Evolutionary conservation across 2,329 filamentous ascomycete genomes (phyloP).

Genomic region (Ophiostoma sp.): DNA sequence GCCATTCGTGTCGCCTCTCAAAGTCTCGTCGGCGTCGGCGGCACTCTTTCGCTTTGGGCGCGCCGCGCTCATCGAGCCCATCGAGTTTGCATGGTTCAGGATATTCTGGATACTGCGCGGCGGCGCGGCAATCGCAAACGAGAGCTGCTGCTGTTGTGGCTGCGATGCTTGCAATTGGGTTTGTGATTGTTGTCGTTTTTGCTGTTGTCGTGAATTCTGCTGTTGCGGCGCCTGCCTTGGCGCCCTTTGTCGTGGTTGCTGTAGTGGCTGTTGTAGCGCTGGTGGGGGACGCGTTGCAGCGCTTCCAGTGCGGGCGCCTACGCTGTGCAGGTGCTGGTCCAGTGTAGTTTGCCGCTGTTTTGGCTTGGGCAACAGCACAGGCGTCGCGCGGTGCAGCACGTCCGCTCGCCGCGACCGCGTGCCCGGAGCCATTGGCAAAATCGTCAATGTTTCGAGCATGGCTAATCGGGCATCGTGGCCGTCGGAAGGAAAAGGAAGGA

Average conservation of each 20-base stretch:
- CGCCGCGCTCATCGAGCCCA: constrained; percentile 25
- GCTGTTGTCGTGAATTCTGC: constrained; percentile 6
- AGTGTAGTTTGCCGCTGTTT: constrained; percentile 28
- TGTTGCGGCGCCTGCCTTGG: neutral
- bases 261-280: neutral
- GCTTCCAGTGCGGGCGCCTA: neutral
- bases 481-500: neutral
- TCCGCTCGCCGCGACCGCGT: constrained; percentile 33
- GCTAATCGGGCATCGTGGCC: constrained; percentile 24
- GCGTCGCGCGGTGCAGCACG: constrained; percentile 26
- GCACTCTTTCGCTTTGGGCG: constrained; percentile 29
- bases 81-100: constrained; percentile 26
- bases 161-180: constrained; percentile 7
- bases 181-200: constrained; percentile 9
- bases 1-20: neutral
- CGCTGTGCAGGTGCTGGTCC: constrained; percentile 25
- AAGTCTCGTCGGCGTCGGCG: neutral
- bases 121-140: constrained; percentile 23
- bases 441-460: constrained; percentile 31
- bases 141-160: constrained; percentile 16
- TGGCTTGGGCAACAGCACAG: constrained; percentile 29
- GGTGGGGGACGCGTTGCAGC: constrained; percentile 22
- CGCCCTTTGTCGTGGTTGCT: constrained; percentile 17
- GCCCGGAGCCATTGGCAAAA: constrained; percentile 31
- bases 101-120: constrained; percentile 29